Conservation (phyloP, 805 yeast species). For the Nakazawaea populi region DNA sequence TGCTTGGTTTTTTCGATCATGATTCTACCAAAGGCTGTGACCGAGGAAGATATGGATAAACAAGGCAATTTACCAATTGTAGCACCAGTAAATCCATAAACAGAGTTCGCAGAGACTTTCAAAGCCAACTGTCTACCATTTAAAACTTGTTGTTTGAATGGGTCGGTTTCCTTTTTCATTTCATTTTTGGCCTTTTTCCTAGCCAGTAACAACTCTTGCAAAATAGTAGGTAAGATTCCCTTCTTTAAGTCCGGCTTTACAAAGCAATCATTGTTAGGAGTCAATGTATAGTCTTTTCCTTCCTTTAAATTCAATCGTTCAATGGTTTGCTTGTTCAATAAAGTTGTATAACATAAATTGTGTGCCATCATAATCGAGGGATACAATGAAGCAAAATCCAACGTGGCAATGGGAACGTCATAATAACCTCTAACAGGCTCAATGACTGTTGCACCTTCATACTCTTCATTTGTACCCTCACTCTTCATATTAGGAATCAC, state of each 20-base stretch:
- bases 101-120: conserved; percentile 96
- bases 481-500: conserved; percentile 87
- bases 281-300: conserved; percentile 71
- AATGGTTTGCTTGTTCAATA: conserved; percentile 64
- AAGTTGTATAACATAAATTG: conserved; percentile 90
- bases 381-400: conserved; percentile 95
- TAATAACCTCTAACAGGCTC: conserved; percentile 96
- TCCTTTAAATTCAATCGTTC: conserved; percentile 56
- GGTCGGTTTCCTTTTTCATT: conserved; percentile 87
- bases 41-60: conserved; percentile 91
- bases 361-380: conserved; percentile 99
- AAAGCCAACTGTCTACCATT: conserved; percentile 97
- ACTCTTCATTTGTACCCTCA: conserved; percentile 82
- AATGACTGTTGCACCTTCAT: conserved; percentile 98
- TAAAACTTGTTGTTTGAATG: conserved; percentile 86
- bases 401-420: conserved; percentile 94
- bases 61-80: conserved; percentile 97
- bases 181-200: conserved; percentile 92
- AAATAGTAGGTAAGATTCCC: conserved; percentile 88
- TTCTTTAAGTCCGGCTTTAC: conserved; percentile 63
- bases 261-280: conserved; percentile 92
- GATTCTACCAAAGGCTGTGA: conserved; percentile 91
- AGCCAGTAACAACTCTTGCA: conserved; percentile 82
- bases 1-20: conserved; percentile 93
- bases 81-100: conserved; percentile 98